Conservation (phyloP, 163 green algal species). For the Scenedesmus sp. region DNA sequence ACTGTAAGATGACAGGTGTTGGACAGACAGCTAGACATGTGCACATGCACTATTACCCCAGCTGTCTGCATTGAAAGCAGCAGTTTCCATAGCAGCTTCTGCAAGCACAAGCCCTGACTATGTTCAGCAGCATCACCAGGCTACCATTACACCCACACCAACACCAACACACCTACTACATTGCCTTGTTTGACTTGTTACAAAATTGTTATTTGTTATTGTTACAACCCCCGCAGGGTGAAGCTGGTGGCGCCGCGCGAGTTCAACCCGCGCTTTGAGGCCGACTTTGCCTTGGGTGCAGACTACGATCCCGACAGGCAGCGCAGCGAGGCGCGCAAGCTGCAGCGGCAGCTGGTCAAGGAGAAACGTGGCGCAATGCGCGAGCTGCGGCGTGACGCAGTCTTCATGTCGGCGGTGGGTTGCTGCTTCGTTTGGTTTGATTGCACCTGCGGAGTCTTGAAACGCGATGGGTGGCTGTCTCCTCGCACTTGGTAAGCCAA, state of each 20-base stretch:
- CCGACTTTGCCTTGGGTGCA: conserved; percentile 79
- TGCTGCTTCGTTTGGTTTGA: not conserved
- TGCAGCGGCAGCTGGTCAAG: conserved; percentile 87
- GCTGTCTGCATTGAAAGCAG: too few species aligned
- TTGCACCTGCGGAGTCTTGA: not conserved
- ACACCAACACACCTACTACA: too few species aligned
- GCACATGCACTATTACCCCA: too few species aligned
- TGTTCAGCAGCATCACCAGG: too few species aligned
- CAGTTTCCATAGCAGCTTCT: too few species aligned
- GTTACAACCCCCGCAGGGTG: not conserved
- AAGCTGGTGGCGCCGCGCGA: conserved; percentile 49
- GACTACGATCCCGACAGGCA: conserved; percentile 95
- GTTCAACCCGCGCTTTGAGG: conserved; percentile 96
- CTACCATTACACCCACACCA: too few species aligned
- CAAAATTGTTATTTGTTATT: too few species aligned
- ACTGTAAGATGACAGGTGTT: too few species aligned
- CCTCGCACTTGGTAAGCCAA: too few species aligned
- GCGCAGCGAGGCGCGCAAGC: conserved; percentile 78
- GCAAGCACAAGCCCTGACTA: too few species aligned
- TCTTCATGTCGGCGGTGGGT: conserved; percentile 86
- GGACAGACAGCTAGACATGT: too few species aligned
- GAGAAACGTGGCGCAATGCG: conserved; percentile 83
- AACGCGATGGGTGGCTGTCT: not conserved
- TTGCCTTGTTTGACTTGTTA: too few species aligned
- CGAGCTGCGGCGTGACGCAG: conserved; percentile 92